Base-by-base conservation (phyloP, 2,329 filamentous ascomycete species). In the Hypoxylon sp. region DNA sequence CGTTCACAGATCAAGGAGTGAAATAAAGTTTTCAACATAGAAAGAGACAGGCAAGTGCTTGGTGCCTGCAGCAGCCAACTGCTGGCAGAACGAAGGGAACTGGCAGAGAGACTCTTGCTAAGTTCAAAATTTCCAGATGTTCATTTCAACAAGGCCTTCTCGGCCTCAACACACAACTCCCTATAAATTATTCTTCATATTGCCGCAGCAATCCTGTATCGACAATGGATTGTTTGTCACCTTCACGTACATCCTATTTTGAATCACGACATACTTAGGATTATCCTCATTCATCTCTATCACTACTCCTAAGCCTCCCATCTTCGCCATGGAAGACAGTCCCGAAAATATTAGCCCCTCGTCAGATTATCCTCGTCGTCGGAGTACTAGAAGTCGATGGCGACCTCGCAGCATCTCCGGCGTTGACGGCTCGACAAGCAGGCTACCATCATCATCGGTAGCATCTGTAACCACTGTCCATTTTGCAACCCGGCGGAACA, bases 401-500 rank as follows among this genome's bases (percentile, higher is more conserved):
- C 63, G 61, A 37, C 70, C 60, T 63, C 69, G 62, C 57, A 73
- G 69, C 61, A 71, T 75, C 61, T 73, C 71, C 48, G 69, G 63
- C 57, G 66, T 76, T 68, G 75, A 76, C 64, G 74, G 73, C n/a
- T 60, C 72, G 12, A 62, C 67, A 57, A 74, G 72, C 54, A 68
- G 66, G 51, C 47, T 71, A 3, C 67, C 72, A 23, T 73, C 73
- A 23, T 70, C 65, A 5, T 72, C 71, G 16, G 48, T 67, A 45
- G 45, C 64, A n/a, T 63, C 65, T 7, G 39, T 68, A 4, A 46
- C 60, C 14, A 60, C 51, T 32, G 14, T 61, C 7, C 68, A 63
- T n/a, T 23, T 37, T 19, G 27, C 61, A 9, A 23, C 61, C 21
- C 68, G 55, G 2, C 68, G 34, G 14, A 71, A 60, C 47, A 52